A percentile compares a stretch with the other conserved stretches of the same genome.
These are phyloP conservation scores for Grosmannia penicillata DNA, from an alignment of 2,329 filamentous ascomycete genomes.

Conservation along the genomic window DNA sequence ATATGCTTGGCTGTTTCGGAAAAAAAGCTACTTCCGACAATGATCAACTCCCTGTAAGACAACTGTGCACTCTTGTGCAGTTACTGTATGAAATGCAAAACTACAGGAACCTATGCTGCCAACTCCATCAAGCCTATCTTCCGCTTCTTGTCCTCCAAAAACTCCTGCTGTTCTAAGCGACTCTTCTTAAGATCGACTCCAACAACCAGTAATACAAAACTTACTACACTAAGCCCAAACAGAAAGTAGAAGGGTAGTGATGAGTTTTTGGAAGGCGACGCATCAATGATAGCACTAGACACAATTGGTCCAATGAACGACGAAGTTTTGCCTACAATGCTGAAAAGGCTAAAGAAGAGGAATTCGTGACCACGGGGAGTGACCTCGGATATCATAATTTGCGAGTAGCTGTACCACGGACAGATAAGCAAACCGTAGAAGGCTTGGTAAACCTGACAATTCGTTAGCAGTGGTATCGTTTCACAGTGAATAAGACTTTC, in stretches of 20 bases:
- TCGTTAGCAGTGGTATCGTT: too few species aligned
- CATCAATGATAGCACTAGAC: constrained; percentile 12
- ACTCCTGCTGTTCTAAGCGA: not conserved
- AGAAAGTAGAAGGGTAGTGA: constrained; percentile 1
- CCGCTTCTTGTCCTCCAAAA: not conserved
- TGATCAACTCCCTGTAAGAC: too few species aligned
- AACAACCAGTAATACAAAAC: not conserved
- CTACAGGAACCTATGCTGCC: too few species aligned
- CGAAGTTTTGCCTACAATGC: constrained; percentile 12
- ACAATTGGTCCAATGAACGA: constrained; percentile 13
- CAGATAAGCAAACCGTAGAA: constrained; percentile 1
- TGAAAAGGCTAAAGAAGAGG: constrained; percentile 13
- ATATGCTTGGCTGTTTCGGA: too few species aligned
- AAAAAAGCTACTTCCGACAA: too few species aligned
- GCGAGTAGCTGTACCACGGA: constrained; percentile 3
- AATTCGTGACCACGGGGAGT: constrained; percentile 11
- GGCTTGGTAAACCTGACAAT: constrained; percentile 6
- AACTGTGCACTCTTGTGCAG: too few species aligned
- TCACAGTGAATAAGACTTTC: too few species aligned
- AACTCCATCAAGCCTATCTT: too few species aligned
- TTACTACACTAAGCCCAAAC: not conserved
- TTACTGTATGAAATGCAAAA: too few species aligned
- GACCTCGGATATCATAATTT: constrained; percentile 13
- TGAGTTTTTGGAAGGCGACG: constrained; percentile 1
- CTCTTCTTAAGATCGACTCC: constrained; percentile 3